Evolutionary conservation across 2,329 filamentous ascomycete species (phyloP).

Genomic region (Incumbomyces lentus): DNA sequence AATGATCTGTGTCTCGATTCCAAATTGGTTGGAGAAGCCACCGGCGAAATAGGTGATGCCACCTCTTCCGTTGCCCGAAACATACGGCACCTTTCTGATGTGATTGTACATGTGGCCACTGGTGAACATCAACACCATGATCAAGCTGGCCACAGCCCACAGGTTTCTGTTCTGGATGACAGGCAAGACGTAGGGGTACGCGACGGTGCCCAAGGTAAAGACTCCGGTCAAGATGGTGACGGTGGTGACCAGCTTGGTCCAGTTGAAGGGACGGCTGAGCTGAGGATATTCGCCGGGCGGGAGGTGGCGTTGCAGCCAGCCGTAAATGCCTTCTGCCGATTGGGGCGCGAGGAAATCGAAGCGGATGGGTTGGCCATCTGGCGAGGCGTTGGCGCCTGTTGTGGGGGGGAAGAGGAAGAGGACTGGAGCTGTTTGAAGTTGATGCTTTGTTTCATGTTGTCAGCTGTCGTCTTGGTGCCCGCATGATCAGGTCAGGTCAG

Average conservation of each 20-base stretch:
- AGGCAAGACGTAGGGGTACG: slow-evolving; percentile 69
- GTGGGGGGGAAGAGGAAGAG: slow-evolving; percentile 82
- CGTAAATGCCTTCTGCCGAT: slow-evolving; percentile 65
- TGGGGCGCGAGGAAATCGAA: slow-evolving; percentile 78
- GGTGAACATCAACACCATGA: slow-evolving; percentile 83
- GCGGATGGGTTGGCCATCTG: slow-evolving; percentile 58
- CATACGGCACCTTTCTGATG: slow-evolving; percentile 90
- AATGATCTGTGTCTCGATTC: slow-evolving; percentile 89
- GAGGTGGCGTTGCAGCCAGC: slow-evolving; percentile 69
- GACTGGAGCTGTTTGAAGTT: slow-evolving; percentile 87
- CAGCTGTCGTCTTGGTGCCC: not conserved
- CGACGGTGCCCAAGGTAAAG: slow-evolving; percentile 58
- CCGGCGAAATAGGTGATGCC: slow-evolving; percentile 82
- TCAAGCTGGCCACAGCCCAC: slow-evolving; percentile 83
- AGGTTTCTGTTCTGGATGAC: slow-evolving; percentile 81
- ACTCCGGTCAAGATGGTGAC: slow-evolving; percentile 60
- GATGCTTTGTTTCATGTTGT: slow-evolving; percentile 49
- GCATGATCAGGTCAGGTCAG: not conserved
- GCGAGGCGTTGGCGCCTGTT: slow-evolving; percentile 63
- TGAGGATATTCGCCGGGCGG: slow-evolving; percentile 59
- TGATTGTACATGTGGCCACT: slow-evolving; percentile 99
- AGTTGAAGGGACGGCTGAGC: slow-evolving; percentile 82
- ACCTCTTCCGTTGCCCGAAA: slow-evolving; percentile 71
- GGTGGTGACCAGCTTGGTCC: slow-evolving; percentile 58
- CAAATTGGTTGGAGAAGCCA: slow-evolving; percentile 89